Evolutionary conservation across 1,284 basidiomycete genomes (phyloP), one percentile per base, ranked within the genome.

Genomic region (Rhodotorula sp.): DNA sequence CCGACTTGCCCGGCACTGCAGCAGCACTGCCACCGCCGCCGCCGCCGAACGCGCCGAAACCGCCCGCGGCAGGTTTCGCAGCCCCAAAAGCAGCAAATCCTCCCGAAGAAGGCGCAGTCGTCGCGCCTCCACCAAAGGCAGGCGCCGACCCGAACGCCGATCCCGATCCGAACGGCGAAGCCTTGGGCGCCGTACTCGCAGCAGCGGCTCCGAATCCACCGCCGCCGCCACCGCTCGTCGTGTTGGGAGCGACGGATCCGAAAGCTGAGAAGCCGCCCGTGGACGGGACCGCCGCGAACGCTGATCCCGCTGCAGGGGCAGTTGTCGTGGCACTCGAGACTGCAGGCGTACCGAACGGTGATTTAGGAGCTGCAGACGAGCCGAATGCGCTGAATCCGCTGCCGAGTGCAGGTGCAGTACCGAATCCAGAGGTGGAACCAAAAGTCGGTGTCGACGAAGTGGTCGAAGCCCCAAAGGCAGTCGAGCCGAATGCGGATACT

Each of bases 361-460:
- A 55, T 1, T 37, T 5, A 4, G 49, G 18, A 4, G 60, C 7
- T 24, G 55, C 53, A 14, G 53, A 15, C 53, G 53, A 26, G 53
- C 62, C 57, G 22, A 53, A 58, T 14, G 60, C 30, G 12, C 26
- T 49, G 42, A 46, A 60, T 29, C 46, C 45, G 18, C 18, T 42
- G 37, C 37, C 37, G 12, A 42, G 37, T 12, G 37, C 37, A 14
- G 37, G 37, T 42, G 37, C 14, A 42, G 37, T 42, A 48, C 59
- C 44, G 22, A 20, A 51, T 24, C 24, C 24, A 51, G 56, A 59
- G 17, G 55, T 60, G 8, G 60, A 8, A 7, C 72, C 70, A 30
- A 74, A 71, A 3, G 73, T 62, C 2, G 73, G 71, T 22, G 22
- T 44, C 3, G 20, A 37, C 55, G 37, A 42, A 12, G 55, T 22